These are phyloP conservation scores for Lentinus polychrous DNA, from an alignment of 1,284 basidiomycete genomes.

Conservation along the genomic window DNA sequence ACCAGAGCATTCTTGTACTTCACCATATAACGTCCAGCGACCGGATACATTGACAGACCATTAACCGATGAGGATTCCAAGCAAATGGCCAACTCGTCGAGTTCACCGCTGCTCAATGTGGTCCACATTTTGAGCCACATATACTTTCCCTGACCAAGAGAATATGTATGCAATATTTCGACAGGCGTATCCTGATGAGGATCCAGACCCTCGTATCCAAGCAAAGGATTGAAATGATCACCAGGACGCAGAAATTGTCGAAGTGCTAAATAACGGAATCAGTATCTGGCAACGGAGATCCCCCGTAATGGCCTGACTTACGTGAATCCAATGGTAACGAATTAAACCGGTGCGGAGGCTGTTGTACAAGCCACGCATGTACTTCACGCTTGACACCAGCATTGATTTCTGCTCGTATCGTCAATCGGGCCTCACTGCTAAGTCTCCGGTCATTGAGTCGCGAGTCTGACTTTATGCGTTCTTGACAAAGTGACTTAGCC, in stretches of 20 bases:
- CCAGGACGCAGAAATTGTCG: slow-evolving; percentile 13
- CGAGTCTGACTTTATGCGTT: slow-evolving; percentile 5
- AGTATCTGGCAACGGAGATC: background rate
- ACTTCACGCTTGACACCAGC: slow-evolving; percentile 20
- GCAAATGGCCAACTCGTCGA: slow-evolving; percentile 19
- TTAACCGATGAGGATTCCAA: slow-evolving; percentile 23
- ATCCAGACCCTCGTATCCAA: slow-evolving; percentile 17
- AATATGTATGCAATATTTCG: slow-evolving; percentile 29
- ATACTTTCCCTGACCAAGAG: slow-evolving; percentile 34
- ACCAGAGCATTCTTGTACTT: slow-evolving; percentile 33
- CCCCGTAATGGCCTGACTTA: slow-evolving; percentile 8
- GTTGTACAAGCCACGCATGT: slow-evolving; percentile 20
- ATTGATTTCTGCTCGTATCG: slow-evolving; percentile 14
- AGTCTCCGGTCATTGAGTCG: slow-evolving; percentile 8
- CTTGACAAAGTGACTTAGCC: slow-evolving; percentile 11
- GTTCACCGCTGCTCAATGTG: slow-evolving; percentile 17
- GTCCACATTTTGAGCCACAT: slow-evolving; percentile 24
- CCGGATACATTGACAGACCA: slow-evolving; percentile 24
- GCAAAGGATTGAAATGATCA: slow-evolving; percentile 22
- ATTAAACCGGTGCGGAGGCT: slow-evolving; percentile 16
- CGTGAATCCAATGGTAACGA: slow-evolving; percentile 13
- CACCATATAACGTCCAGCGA: slow-evolving; percentile 27
- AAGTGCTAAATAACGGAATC: background rate
- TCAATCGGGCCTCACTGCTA: slow-evolving; percentile 11
- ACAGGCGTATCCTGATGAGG: slow-evolving; percentile 29